Evolutionary conservation across 345 rosid species (phyloP).

Genomic region (Syzygium oleosum): DNA sequence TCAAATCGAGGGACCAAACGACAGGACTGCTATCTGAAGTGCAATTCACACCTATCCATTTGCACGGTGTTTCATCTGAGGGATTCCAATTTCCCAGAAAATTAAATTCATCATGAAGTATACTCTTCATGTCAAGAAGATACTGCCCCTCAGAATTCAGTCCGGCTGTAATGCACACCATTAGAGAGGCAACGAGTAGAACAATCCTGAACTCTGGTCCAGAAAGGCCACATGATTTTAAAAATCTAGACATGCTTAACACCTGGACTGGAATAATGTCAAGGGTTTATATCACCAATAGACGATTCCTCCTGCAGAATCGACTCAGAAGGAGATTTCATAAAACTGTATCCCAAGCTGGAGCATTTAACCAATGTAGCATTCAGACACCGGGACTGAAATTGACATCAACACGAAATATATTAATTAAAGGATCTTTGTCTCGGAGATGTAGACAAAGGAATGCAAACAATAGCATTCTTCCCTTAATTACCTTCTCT

Average conservation of each 20-base stretch:
- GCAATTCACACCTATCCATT: constrained; percentile 82
- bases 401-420: background rate
- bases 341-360: background rate
- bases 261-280: background rate
- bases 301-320: background rate
- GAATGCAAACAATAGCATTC: background rate
- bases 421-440: background rate
- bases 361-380: background rate
- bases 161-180: constrained; percentile 36
- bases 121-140: constrained; percentile 54
- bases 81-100: constrained; percentile 57
- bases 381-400: background rate
- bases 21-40: constrained; percentile 26
- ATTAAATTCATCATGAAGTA: constrained; percentile 37
- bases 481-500: background rate
- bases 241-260: background rate
- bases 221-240: background rate
- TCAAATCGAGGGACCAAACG: constrained; percentile 59
- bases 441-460: background rate
- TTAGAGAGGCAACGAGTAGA: constrained; percentile 21
- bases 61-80: constrained; percentile 65
- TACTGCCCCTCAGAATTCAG: constrained; percentile 63
- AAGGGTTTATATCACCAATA: background rate
- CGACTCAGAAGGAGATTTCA: background rate
- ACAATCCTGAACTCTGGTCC: constrained; percentile 1